Evolutionary conservation across 176 grass and related monocot species (phyloP).

Genomic region (Triticum monococcum): DNA sequence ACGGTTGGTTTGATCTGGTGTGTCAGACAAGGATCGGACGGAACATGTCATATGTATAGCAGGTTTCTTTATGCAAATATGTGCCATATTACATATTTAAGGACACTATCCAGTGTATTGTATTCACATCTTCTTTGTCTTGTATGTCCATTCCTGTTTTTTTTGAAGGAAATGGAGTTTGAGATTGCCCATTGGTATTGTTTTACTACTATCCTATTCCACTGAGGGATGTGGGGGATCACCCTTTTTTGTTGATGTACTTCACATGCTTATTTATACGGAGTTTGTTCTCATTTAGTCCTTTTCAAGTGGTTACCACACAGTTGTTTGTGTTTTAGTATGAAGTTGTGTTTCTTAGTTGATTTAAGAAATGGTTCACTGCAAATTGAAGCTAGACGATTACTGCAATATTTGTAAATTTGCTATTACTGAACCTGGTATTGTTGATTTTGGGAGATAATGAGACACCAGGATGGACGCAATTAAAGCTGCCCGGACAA

Average conservation of each 20-base stretch:
- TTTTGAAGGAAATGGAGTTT: slow-evolving; percentile 3
- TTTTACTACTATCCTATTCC: background rate
- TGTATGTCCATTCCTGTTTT: background rate
- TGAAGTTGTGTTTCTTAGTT: background rate
- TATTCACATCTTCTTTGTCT: background rate
- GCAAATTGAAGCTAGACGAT: background rate
- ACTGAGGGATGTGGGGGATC: background rate
- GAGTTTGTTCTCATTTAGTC: background rate
- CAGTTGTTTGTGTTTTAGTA: slow-evolving; percentile 18
- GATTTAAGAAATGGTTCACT: slow-evolving; percentile 15
- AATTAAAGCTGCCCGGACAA: slow-evolving; percentile 92
- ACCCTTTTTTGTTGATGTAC: background rate
- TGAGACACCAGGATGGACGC: slow-evolving; percentile 87
- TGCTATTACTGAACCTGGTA: background rate
- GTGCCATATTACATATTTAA: too few species aligned
- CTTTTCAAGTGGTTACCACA: background rate
- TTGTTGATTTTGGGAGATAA: slow-evolving; percentile 64
- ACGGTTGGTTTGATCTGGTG: background rate
- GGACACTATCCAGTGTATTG: background rate
- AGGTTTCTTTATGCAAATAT: background rate
- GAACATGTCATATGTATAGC: too few species aligned
- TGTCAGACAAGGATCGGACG: background rate
- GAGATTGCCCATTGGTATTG: slow-evolving; percentile 13
- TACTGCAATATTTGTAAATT: background rate
- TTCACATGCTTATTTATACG: slow-evolving; percentile 6